Evolutionary conservation across 805 yeast species (phyloP).

Genomic region (Lachancea fermentati): DNA sequence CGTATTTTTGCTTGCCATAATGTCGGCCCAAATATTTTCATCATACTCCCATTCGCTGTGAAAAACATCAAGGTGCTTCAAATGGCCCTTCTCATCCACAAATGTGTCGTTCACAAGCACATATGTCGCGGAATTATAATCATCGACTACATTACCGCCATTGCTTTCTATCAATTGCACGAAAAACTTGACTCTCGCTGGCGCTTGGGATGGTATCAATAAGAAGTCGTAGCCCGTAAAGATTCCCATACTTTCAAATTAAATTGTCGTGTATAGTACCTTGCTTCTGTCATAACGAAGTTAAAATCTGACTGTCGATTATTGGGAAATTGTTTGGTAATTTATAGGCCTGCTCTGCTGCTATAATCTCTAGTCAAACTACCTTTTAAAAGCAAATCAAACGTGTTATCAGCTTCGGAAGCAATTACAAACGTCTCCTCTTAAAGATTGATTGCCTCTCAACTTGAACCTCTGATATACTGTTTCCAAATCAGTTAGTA

Average conservation of each 20-base stretch:
- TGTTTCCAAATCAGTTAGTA: no score
- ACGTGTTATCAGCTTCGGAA: no score
- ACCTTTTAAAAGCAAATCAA: no score
- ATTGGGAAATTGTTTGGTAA: no score
- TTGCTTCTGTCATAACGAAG: no score
- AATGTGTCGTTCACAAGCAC: slow-evolving; percentile 25
- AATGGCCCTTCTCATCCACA: slow-evolving; percentile 11
- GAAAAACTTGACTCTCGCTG: slow-evolving; percentile 12
- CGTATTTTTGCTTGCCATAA: slow-evolving; percentile 4
- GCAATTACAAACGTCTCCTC: no score
- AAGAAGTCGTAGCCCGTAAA: slow-evolving; percentile 2
- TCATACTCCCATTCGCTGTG: slow-evolving; percentile 19
- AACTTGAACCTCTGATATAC: no score
- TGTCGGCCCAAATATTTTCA: slow-evolving; percentile 7
- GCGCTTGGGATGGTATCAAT: slow-evolving; percentile 3
- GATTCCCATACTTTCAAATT: neutral
- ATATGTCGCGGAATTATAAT: slow-evolving; percentile 5
- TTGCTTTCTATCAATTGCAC: slow-evolving; percentile 14
- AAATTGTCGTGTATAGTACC: no score
- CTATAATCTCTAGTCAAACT: no score
- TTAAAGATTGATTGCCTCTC: no score
- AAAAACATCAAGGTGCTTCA: slow-evolving; percentile 17
- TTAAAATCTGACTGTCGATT: no score
- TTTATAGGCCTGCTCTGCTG: no score
- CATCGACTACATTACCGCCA: slow-evolving; percentile 19